phyloP scores from a whole-genome alignment of 371 early-diverging fungal species.

The Mortierella sp. region DNA sequence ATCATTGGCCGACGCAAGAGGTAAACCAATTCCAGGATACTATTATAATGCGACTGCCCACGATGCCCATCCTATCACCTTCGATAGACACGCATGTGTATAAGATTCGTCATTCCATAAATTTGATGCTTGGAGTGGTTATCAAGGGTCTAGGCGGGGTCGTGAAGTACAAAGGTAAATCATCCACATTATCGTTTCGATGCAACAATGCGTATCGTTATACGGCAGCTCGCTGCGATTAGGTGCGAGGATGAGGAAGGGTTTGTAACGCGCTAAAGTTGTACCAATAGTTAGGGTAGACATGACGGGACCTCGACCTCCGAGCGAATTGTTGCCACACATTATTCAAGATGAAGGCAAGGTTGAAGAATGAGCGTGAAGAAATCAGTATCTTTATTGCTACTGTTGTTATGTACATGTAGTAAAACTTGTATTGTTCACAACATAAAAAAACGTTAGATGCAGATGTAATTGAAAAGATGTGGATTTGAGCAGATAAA shows the following conservation, averaged over 20 bases:
- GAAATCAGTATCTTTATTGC: too few relatives aligned
- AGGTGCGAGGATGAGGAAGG: too few relatives aligned
- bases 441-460: neutral
- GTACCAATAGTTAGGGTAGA: conserved; percentile 11
- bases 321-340: neutral
- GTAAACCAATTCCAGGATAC: conserved; percentile 8
- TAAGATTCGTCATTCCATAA: conserved; percentile 21
- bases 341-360: neutral
- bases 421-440: too few relatives aligned
- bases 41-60: conserved; percentile 16
- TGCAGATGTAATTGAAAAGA: too few relatives aligned
- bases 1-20: conserved; percentile 13
- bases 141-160: conserved; percentile 10
- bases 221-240: neutral
- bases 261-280: too few relatives aligned
- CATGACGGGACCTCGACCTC: conserved; percentile 17
- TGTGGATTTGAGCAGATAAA: neutral
- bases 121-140: conserved; percentile 8
- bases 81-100: conserved; percentile 10
- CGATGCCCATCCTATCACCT: conserved; percentile 8
- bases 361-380: neutral
- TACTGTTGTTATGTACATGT: too few relatives aligned
- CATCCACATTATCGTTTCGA: neutral
- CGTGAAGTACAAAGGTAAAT: conserved; percentile 24
- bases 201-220: too few relatives aligned